Evolutionary conservation across 164 flowering plant species (phyloP).

Genomic region (Akebia trifoliata): DNA sequence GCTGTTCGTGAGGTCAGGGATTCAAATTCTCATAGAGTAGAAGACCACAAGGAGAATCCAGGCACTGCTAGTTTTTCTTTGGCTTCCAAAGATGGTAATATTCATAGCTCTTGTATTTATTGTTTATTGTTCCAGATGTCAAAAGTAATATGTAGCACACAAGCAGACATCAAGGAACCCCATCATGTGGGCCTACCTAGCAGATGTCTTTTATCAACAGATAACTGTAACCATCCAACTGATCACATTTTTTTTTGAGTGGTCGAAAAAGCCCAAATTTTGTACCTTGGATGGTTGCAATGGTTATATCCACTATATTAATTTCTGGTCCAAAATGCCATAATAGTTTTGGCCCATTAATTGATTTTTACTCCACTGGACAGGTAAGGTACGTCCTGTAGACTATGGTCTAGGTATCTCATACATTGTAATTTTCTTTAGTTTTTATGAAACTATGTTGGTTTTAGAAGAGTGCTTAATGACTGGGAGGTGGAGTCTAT

Average conservation of each 20-base stretch:
- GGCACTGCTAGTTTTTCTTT: slow-evolving; percentile 23
- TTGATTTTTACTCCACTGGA: background rate
- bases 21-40: slow-evolving; percentile 37
- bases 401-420: too few relatives aligned
- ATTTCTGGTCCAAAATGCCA: background rate
- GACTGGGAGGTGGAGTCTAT: too few relatives aligned
- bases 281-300: background rate
- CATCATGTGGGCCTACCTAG: background rate
- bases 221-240: background rate
- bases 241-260: background rate
- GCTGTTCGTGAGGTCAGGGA: slow-evolving; percentile 49
- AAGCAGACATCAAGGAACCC: background rate
- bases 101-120: background rate
- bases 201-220: background rate
- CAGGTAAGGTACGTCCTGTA: background rate
- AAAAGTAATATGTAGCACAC: background rate
- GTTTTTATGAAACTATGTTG: too few relatives aligned
- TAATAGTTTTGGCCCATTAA: too few relatives aligned
- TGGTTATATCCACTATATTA: background rate
- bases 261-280: background rate
- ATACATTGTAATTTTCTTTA: too few relatives aligned
- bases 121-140: background rate
- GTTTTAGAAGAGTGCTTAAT: too few relatives aligned
- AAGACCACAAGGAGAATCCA: slow-evolving; percentile 31
- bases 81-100: slow-evolving; percentile 23